Percentiles rank a stretch among this genome's conserved stretches.
Conservation (phyloP, 768 basidiomycete genomes). For the Lactifluus subvellereus region DNA sequence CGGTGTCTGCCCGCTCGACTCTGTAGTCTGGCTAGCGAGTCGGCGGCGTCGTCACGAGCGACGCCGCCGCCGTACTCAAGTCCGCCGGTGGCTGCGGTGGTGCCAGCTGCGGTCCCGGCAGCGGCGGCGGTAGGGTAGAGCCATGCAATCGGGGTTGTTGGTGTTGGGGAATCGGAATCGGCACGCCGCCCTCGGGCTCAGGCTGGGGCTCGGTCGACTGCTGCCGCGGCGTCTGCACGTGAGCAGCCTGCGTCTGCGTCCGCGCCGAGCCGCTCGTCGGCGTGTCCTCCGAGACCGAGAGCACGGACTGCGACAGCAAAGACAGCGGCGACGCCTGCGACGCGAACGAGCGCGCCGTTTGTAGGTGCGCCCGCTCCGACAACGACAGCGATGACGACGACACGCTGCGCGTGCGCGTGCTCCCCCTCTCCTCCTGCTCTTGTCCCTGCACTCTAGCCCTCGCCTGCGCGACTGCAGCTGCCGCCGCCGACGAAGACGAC, state of each 20-base stretch:
- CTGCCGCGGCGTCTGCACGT: constrained; percentile 24
- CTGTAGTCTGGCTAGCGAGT: constrained; percentile 48
- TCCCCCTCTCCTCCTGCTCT: constrained; percentile 21
- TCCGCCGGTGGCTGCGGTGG: constrained; percentile 28
- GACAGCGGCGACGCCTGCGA: constrained; percentile 25
- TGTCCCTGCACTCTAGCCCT: constrained; percentile 5
- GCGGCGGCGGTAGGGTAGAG: constrained; percentile 26
- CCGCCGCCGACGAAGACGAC: neutral
- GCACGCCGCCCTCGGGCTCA: neutral
- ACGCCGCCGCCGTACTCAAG: constrained; percentile 63
- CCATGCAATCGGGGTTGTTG: neutral
- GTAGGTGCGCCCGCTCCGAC: constrained; percentile 15
- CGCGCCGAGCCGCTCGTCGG: constrained; percentile 6
- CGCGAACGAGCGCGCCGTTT: constrained; percentile 1
- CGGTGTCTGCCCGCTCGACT: constrained; percentile 42
- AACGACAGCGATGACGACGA: constrained; percentile 14
- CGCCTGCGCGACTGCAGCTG: neutral
- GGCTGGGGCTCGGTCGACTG: neutral
- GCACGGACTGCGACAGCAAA: constrained; percentile 22
- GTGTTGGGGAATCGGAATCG: constrained; percentile 31
- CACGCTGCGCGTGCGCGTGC: constrained; percentile 17
- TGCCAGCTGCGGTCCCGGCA: constrained; percentile 5
- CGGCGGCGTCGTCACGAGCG: constrained; percentile 61
- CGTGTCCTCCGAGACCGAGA: constrained; percentile 21
- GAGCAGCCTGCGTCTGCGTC: constrained; percentile 25